Conservation (phyloP, 2,329 filamentous ascomycete species). For the Trichoderma simmonsii region DNA sequence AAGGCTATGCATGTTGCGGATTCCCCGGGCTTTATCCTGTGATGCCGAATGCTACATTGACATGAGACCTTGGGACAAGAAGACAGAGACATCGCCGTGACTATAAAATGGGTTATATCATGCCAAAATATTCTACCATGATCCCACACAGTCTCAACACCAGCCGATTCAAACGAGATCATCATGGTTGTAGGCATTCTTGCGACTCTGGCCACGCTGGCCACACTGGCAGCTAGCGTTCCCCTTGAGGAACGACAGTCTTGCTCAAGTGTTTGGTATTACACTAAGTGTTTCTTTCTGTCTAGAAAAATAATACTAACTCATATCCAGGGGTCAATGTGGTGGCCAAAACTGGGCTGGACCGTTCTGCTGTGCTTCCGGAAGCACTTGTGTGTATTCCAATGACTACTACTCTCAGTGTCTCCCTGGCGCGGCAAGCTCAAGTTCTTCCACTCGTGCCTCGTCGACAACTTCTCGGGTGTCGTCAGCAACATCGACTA, state of each 20-base stretch:
- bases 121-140: not conserved
- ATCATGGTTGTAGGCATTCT: not conserved
- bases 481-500: not conserved
- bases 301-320: not conserved
- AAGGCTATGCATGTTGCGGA: constrained; percentile 1
- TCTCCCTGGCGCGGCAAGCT: not conserved
- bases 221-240: constrained; percentile 1
- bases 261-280: not conserved
- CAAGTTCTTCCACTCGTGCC: not conserved
- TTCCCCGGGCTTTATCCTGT: not conserved
- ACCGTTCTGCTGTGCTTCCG: not conserved
- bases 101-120: not conserved
- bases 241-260: not conserved
- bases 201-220: not conserved
- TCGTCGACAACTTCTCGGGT: not conserved
- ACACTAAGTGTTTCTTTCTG: not conserved
- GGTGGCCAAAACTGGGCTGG: constrained; percentile 1
- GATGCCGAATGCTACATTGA: not conserved
- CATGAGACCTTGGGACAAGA: not conserved
- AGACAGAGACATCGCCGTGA: not conserved
- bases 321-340: constrained; percentile 1
- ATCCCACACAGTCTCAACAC: not conserved
- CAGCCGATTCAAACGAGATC: not conserved
- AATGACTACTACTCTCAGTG: constrained; percentile 7
- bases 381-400: not conserved